Evolutionary conservation across 2,329 filamentous ascomycete species (phyloP), one percentile per base, ranked within the genome.

Genomic region (Penicillium sp.): DNA sequence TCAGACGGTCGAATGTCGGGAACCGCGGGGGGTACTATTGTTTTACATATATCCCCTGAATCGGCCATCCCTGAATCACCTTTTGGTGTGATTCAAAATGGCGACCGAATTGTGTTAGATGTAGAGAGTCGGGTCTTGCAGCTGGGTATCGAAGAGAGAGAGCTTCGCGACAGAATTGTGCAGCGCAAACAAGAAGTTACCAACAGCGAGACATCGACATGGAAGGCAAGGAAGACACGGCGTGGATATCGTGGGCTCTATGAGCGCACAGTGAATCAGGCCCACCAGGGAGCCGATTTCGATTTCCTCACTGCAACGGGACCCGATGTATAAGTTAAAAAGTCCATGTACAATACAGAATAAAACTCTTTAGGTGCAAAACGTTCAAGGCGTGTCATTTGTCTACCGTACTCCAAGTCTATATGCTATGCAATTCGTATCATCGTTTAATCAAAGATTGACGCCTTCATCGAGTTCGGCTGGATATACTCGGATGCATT

Each of bases 1-100:
- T 79, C 75, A 0, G 80, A 84, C 65, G 80, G 80, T 1, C 68
- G 80, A 20, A 83, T 83, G 79, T 78, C 74, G 23, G 80, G 80
- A 0, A 83, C 80, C 3, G 80, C 80, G 2, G 80, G 80, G 0
- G 80, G 80, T 3, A 82, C 80, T 0, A 80, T 83, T 15, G 70
- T 80, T 2, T 65, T 83, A 17, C 80, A 83, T 56, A 73, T 83
- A 23, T 79, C 76, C 3, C 81, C 80, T 0, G 80, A 84, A 59
- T 72, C 77, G 4, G 78, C 72, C 1, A 57, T 80, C 8, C 69
- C 74, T 0, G 74, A 75, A 15, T 78, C 76, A 1, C 72, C 76
- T 7, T 77, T 80, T 55, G 79, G 79, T 0, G 63, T 80, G 3
- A 70, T 82, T 1, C 60, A 70, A 55, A 75, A 76, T 24, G 79